phyloP scores from a whole-genome alignment of 176 grass and related monocot genomes.

The Cocos nucifera region DNA sequence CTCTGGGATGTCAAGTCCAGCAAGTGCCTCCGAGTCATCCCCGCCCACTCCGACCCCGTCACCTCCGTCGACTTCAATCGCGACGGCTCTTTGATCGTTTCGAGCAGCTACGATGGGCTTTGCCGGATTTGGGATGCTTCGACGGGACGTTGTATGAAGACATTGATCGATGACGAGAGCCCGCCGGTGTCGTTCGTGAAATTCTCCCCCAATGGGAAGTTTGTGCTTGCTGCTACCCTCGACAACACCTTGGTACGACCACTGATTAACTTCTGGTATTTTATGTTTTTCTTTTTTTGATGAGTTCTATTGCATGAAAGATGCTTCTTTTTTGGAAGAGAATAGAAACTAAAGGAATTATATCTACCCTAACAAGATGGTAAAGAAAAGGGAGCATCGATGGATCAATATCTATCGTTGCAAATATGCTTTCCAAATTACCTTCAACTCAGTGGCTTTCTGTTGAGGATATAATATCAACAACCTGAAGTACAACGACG shows the following conservation, averaged over 20 bases:
- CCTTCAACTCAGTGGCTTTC: no score
- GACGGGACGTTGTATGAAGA: slow-evolving; percentile 8
- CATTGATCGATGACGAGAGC: slow-evolving; percentile 12
- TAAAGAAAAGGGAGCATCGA: no score
- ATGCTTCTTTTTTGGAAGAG: no score
- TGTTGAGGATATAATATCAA: no score
- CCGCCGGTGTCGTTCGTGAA: slow-evolving; percentile 13
- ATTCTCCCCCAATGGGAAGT: slow-evolving; percentile 16
- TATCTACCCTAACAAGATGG: no score
- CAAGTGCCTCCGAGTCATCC: slow-evolving; percentile 5
- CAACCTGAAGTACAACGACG: no score
- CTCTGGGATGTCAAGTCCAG: slow-evolving; percentile 16
- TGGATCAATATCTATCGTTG: no score
- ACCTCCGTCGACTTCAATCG: slow-evolving; percentile 10
- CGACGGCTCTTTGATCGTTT: slow-evolving; percentile 5
- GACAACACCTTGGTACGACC: slow-evolving; percentile 5
- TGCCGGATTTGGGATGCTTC: slow-evolving; percentile 16
- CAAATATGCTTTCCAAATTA: no score
- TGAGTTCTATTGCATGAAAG: no score
- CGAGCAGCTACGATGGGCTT: slow-evolving; percentile 13
- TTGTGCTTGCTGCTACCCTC: slow-evolving; percentile 15
- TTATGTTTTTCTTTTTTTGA: neutral
- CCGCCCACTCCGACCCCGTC: slow-evolving; percentile 12
- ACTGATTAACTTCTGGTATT: neutral
- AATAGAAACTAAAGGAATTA: no score